Base-by-base conservation (phyloP, 2,329 filamentous ascomycete species). In the Penicillium freii region DNA sequence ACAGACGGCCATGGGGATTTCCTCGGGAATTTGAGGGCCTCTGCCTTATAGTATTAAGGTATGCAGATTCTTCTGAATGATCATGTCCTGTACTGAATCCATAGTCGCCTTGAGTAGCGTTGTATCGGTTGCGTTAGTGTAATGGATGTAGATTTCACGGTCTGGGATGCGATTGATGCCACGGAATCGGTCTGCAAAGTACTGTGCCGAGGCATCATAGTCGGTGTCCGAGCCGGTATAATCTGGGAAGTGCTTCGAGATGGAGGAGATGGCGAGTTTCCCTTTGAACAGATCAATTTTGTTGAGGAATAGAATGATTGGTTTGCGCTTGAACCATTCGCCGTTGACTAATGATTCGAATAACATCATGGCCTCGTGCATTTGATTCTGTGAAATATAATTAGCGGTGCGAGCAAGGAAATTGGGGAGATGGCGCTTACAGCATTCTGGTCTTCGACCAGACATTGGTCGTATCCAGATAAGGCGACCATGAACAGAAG, bases 391-490 rank as follows among this genome's bases (percentile, higher is more conserved):
- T 38, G 27, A 36, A 23, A 38, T 5, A 7, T 51, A 67, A 46
- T 57, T 51, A 57, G 54, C 39, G 33, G 48, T 36, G 51, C 5
- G 17, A 39, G 19, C 34, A 29, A 49, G 17, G 3, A 48, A 9
- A 19, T 34, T 19, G 19, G 21, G 29, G 23, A 48, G 11, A 49
- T 19, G 5, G 27, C n/a, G 81, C 91, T 79, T 82, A 96, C 92
- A 62, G 92, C 92, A 73, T 96, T 94, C 76, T 96, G 92, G 74
- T 97, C 93, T 78, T 97, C 93, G 4, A 97, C 91, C 48, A 97
- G 80, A 69, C 92, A 96, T 75, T 97, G 94, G 72, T 97, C 93
- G 74, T 97, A 97, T 58, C 93, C 93, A 63, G 92, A 96, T 67
- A 97, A 92, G 47, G 93, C 92, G 51, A 96, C 93, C 65, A 97